Evolutionary conservation across 495 filamentous ascomycete species (phyloP).

Genomic region (Staphylotrichum longicolle): DNA sequence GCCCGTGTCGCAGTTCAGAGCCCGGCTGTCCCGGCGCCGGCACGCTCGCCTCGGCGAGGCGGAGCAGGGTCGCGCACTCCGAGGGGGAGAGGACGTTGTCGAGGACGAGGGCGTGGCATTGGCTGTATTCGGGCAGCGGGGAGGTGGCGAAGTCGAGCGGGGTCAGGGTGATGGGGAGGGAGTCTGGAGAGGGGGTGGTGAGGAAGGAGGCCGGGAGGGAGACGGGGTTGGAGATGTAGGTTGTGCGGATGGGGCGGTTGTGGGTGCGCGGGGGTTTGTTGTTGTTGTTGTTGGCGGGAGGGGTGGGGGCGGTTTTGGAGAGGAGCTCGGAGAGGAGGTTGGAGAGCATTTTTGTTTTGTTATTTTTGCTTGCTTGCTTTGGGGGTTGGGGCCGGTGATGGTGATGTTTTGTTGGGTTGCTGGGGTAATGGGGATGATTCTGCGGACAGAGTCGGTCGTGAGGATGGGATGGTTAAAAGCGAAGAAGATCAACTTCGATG

Average conservation of each 20-base stretch:
- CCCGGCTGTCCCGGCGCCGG: constrained; percentile 19
- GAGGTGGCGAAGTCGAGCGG: constrained; percentile 55
- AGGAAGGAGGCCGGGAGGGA: constrained; percentile 37
- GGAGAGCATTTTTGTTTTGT: constrained; percentile 1
- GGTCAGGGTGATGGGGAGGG: constrained; percentile 29
- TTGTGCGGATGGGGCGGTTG: constrained; percentile 24
- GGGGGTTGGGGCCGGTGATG: not conserved
- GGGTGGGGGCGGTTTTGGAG: constrained; percentile 2
- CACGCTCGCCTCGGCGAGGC: constrained; percentile 55
- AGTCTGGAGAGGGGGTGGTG: constrained; percentile 20
- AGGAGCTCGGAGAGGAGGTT: constrained; percentile 4
- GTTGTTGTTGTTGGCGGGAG: not conserved
- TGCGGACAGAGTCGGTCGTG: no score
- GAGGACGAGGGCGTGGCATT: constrained; percentile 58
- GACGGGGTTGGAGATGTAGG: constrained; percentile 37
- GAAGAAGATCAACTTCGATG: no score
- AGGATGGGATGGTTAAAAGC: no score
- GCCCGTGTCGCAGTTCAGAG: not conserved
- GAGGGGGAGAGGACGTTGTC: constrained; percentile 60
- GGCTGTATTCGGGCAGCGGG: constrained; percentile 53
- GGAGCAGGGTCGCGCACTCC: constrained; percentile 59
- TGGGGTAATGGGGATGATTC: not conserved
- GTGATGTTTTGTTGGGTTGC: not conserved
- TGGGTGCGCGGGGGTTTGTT: not conserved
- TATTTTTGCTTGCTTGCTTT: not conserved